A percentile compares a stretch with the other conserved stretches of the same genome.
These are phyloP conservation scores for Pyrenophora teres DNA, from an alignment of 2,329 filamentous ascomycete species.

Conservation along the genomic window DNA sequence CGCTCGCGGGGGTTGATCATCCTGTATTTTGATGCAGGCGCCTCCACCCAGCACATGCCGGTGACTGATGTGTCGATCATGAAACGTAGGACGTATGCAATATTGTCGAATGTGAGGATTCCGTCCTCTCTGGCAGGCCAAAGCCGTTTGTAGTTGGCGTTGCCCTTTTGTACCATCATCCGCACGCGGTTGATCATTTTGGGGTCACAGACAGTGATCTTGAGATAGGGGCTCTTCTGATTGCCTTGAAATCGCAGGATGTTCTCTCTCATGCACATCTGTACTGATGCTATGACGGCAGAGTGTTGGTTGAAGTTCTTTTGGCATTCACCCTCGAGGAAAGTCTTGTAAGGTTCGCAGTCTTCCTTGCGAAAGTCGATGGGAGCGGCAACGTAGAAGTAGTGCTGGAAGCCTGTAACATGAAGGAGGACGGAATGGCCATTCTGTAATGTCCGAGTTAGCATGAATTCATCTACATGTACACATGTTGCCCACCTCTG, in stretches of 20 bases:
- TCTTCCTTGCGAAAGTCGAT: constrained; percentile 78
- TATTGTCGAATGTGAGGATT: constrained; percentile 91
- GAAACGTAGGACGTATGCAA: constrained; percentile 92
- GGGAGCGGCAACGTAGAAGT: constrained; percentile 90
- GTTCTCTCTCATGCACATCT: constrained; percentile 83
- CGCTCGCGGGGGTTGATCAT: constrained; percentile 68
- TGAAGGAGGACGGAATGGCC: constrained; percentile 94
- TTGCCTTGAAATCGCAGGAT: constrained; percentile 96
- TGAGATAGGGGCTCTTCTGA: constrained; percentile 86
- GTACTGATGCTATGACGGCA: constrained; percentile 76
- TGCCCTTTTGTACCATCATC: constrained; percentile 71
- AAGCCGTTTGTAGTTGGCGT: constrained; percentile 86
- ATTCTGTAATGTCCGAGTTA: constrained; percentile 45
- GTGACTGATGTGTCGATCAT: constrained; percentile 96
- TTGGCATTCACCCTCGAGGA: constrained; percentile 78
- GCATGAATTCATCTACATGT: not conserved
- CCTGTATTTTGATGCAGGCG: constrained; percentile 72
- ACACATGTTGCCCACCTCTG: constrained; percentile 60
- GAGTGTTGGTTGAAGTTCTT: constrained; percentile 60
- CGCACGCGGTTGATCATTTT: constrained; percentile 81
- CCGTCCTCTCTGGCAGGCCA: constrained; percentile 70
- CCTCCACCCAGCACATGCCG: constrained; percentile 98
- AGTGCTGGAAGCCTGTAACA: constrained; percentile 94
- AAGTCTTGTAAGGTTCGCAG: constrained; percentile 76
- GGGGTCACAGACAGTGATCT: constrained; percentile 89